phyloP scores from a whole-genome alignment of 345 rosid species.

The Corymbia maculata region DNA sequence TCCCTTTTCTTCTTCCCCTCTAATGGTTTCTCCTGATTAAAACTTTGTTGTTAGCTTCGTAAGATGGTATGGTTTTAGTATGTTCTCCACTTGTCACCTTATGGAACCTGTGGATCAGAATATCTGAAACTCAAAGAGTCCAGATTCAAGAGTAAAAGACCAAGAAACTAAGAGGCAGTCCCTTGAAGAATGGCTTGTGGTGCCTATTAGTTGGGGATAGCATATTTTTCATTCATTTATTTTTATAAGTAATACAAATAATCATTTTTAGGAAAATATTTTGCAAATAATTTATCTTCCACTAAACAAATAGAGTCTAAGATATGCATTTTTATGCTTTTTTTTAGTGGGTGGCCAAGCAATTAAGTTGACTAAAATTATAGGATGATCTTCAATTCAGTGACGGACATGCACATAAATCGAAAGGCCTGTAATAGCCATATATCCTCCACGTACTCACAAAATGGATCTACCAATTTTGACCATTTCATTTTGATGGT shows the following conservation, averaged over 20 bases:
- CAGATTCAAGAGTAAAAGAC: background rate
- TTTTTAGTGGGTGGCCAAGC: fast-evolving
- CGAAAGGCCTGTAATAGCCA: background rate
- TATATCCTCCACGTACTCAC: background rate
- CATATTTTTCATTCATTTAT: too few relatives aligned
- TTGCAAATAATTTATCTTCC: background rate
- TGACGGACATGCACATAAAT: background rate
- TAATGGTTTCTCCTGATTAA: background rate
- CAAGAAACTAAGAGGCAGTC: background rate
- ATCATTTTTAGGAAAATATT: too few relatives aligned
- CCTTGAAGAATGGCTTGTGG: background rate
- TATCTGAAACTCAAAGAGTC: background rate
- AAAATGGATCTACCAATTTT: background rate
- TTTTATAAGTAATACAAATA: background rate
- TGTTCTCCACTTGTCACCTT: background rate
- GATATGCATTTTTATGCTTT: background rate
- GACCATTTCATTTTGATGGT: background rate
- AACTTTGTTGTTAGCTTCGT: background rate
- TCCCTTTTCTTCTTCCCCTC: background rate
- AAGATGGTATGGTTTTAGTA: background rate
- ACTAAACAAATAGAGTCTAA: too few relatives aligned
- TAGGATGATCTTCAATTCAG: background rate
- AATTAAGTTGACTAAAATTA: background rate
- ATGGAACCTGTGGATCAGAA: background rate
- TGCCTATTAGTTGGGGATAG: background rate